Evolutionary conservation across 495 filamentous ascomycete genomes (phyloP).

Genomic region (Zalerion maritima): DNA sequence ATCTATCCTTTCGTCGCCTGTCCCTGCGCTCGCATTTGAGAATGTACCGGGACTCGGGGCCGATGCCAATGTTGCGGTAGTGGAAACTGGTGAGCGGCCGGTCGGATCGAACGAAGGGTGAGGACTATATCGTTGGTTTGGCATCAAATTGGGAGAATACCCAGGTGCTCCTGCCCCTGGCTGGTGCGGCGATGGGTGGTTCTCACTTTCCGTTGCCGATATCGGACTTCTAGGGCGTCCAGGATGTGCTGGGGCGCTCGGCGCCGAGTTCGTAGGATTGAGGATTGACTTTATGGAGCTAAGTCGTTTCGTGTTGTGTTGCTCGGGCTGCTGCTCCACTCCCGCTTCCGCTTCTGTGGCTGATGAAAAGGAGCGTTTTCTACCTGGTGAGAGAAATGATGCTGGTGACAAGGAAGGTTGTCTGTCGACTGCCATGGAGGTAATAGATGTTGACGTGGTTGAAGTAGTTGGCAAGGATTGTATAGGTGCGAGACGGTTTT

Average conservation of each 20-base stretch:
- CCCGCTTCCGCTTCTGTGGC: slow-evolving; percentile 30
- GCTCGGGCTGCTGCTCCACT: slow-evolving; percentile 2
- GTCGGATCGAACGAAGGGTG: slow-evolving; percentile 16
- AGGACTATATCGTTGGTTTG: slow-evolving; percentile 11
- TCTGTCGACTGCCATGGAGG: slow-evolving; percentile 22
- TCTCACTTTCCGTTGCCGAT: slow-evolving; percentile 1
- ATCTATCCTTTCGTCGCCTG: slow-evolving; percentile 45
- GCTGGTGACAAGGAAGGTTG: slow-evolving; percentile 37
- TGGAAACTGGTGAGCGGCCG: slow-evolving; percentile 4
- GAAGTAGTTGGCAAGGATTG: no score
- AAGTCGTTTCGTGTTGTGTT: slow-evolving; percentile 39
- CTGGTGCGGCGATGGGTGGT: not conserved
- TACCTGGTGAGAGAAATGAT: slow-evolving; percentile 35
- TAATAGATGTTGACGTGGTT: no score
- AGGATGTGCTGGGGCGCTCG: not conserved
- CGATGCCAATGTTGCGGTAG: slow-evolving; percentile 16
- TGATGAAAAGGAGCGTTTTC: slow-evolving; percentile 59
- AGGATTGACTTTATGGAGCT: slow-evolving; percentile 73
- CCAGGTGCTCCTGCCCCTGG: slow-evolving; percentile 5
- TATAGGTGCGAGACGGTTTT: slow-evolving; percentile 41
- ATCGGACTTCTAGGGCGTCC: no score
- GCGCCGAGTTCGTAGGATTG: slow-evolving; percentile 35
- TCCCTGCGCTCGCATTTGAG: slow-evolving; percentile 22
- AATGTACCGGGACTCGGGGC: slow-evolving; percentile 23
- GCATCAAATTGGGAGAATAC: slow-evolving; percentile 4